Evolutionary conservation across 139 green algal genomes (phyloP), one percentile per base, ranked within the genome.

Genomic region (Chlamydomonas asymmetrica): DNA sequence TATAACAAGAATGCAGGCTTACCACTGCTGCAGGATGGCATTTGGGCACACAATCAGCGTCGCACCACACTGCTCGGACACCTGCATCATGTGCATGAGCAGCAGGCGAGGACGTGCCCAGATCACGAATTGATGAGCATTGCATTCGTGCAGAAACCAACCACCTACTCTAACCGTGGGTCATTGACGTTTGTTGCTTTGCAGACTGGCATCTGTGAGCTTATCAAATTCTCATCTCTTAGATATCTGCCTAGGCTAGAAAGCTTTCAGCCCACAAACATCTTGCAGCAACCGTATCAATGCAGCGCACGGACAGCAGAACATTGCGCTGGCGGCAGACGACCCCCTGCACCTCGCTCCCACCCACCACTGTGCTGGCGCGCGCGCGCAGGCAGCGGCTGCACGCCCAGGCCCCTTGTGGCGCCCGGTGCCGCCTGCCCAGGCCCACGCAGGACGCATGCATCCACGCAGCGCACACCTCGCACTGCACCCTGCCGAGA

Each of bases 11-110:
- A n/a, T n/a, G n/a, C n/a, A n/a, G n/a, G n/a, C n/a, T n/a, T 64
- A 74, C 94, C 94, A 98, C 82, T 98, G 95, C 57, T 84, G 66
- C 74, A 97, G 71, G 75, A 98, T 97, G 70, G 91, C 67, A 1
- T 85, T 37, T 0, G 95, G 95, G 74, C 92, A 96, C 20, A 98
- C 91, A 31, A 98, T 91, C 5, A 98, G 86, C 2, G 94, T 98
- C 5, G 94, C 87, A 2, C 87, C 82, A 34, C 84, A 92, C 8
- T 83, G 67, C 41, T 71, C 49, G 0, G 45, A 70, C 0, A 93
- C 86, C 50, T 82, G 45, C n/a, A 32, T 10, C 35, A 41, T 27
- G n/a, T n/a, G n/a, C n/a, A n/a, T n/a, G 29, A 1, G 59, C 18
- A 22, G 59, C 22, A 31, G 29, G 59, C 59, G 22, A 18, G 18